phyloP scores from a whole-genome alignment of 345 rosid species.

The Salix purpurea region DNA sequence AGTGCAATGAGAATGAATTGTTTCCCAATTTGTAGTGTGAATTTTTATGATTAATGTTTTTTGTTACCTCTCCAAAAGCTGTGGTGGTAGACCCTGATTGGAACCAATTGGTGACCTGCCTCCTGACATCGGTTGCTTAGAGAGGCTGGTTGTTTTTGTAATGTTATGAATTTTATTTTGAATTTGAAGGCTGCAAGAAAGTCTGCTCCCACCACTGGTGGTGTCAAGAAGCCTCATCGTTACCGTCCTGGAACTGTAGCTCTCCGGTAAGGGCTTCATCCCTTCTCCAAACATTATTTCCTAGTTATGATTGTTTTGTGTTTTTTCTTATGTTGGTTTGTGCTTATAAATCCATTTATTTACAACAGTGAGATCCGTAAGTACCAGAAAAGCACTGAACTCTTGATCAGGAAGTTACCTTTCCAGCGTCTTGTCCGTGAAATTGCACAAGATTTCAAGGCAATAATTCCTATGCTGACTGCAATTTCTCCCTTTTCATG shows the following conservation, averaged over 20 bases:
- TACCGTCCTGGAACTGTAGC: conserved; percentile 60
- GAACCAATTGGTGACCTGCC: too few relatives aligned
- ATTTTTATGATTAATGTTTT: too few relatives aligned
- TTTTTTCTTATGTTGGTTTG: not conserved
- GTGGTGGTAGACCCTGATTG: too few relatives aligned
- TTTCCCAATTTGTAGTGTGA: too few relatives aligned
- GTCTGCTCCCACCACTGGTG: conserved; percentile 60
- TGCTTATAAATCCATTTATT: not conserved
- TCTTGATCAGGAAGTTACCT: conserved; percentile 48
- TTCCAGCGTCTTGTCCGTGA: conserved; percentile 64
- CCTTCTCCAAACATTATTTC: not conserved
- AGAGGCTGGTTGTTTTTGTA: not conserved
- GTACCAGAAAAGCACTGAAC: conserved; percentile 51
- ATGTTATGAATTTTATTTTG: not conserved
- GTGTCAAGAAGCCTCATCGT: conserved; percentile 62
- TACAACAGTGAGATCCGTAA: conserved; percentile 40
- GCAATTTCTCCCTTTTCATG: not conserved
- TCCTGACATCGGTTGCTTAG: too few relatives aligned
- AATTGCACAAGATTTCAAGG: conserved; percentile 61
- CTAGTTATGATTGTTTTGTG: too few relatives aligned
- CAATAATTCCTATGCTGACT: not conserved
- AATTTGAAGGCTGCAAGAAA: conserved; percentile 48
- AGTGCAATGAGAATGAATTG: too few relatives aligned
- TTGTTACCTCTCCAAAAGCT: too few relatives aligned
- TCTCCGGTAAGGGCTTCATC: conserved; percentile 27